Percentiles rank a stretch among this genome's conserved stretches.
phyloP scores from a whole-genome alignment of 352 stramenopile species.

The Phytophthora hibernalis region DNA sequence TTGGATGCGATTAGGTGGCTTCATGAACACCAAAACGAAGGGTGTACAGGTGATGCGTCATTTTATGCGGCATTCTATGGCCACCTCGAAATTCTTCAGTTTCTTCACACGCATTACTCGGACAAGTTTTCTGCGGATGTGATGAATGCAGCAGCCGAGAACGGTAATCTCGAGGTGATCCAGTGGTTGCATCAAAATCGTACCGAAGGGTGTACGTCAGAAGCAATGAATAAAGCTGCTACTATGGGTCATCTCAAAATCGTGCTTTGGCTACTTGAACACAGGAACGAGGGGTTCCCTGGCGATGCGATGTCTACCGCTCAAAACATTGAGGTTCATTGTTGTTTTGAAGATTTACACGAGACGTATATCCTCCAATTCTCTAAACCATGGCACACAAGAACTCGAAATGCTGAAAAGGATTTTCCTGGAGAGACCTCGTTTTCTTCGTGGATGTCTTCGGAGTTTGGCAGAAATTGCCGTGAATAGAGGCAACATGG shows the following conservation, averaged over 20 bases:
- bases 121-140: not conserved
- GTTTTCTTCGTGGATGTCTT: not conserved
- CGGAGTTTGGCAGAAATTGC: constrained; percentile 1
- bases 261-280: not conserved
- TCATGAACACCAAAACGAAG: not conserved
- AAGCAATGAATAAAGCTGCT: too few species aligned
- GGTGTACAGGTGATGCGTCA: not conserved
- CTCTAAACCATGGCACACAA: too few species aligned
- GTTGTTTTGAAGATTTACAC: not conserved
- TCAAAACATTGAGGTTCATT: constrained; percentile 1
- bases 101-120: constrained; percentile 1
- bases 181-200: too few species aligned
- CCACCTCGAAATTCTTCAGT: constrained; percentile 2
- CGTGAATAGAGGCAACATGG: not conserved
- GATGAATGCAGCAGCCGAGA: not conserved
- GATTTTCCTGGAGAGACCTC: not conserved
- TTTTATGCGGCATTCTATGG: not conserved
- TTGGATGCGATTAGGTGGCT: constrained; percentile 1
- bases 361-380: not conserved
- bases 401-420: not conserved
- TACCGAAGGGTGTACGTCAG: not conserved
- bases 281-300: not conserved
- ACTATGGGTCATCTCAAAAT: too few species aligned
- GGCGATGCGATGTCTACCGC: not conserved
- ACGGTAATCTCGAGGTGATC: too few species aligned